Conservation (phyloP, 208 protist genomes). For the Crithidia bombi region DNA sequence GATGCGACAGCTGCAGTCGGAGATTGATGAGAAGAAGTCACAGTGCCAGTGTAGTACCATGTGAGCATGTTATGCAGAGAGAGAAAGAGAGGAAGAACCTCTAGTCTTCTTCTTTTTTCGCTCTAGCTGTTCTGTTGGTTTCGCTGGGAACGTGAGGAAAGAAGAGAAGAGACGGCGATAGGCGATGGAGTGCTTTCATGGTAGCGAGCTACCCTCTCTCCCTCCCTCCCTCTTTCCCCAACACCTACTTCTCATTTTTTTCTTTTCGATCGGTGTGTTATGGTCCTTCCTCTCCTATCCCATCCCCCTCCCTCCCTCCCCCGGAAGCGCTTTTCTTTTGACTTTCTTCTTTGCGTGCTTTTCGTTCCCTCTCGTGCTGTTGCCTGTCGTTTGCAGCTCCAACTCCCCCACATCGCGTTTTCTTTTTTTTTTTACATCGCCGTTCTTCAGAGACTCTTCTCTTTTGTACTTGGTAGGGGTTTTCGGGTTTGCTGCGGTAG, state of each 20-base stretch:
- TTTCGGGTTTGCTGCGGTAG: too few relatives aligned
- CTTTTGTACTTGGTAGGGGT: not conserved
- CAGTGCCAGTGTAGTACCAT: conserved; percentile 67
- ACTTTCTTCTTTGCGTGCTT: conserved; percentile 7
- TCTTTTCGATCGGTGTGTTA: not conserved
- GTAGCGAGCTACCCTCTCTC: not conserved
- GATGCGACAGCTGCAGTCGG: conserved; percentile 45
- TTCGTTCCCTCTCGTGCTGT: conserved; percentile 14
- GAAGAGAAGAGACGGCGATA: too few relatives aligned
- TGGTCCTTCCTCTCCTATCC: not conserved
- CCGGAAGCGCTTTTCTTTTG: not conserved
- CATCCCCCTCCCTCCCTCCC: not conserved
- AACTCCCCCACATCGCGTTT: too few relatives aligned
- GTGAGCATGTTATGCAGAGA: conserved; percentile 34
- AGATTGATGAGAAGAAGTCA: conserved; percentile 57
- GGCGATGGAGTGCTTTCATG: too few relatives aligned
- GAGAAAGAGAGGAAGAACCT: not conserved
- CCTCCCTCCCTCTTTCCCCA: not conserved
- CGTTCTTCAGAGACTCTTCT: not conserved
- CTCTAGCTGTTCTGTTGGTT: not conserved
- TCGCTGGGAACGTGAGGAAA: too few relatives aligned
- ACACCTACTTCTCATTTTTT: not conserved
- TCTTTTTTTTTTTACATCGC: not conserved
- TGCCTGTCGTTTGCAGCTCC: not conserved
- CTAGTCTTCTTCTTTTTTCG: not conserved